Conservation (phyloP, 2,329 filamentous ascomycete species). For the Leptographium procerum region DNA sequence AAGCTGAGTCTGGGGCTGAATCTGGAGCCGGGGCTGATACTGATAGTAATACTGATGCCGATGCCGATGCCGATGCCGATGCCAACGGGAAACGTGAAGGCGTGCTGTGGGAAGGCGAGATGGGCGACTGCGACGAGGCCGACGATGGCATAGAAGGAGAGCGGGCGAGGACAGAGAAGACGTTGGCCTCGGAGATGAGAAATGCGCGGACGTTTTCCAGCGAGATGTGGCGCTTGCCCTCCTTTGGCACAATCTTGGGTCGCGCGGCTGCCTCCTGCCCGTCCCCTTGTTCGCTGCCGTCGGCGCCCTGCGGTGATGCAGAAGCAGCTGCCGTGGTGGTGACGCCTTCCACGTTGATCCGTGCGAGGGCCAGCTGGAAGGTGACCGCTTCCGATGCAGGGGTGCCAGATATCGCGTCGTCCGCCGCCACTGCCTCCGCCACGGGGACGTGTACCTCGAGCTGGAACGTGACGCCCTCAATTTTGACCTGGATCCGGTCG, state of each 20-base stretch:
- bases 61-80: background rate
- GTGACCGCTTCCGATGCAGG: conserved; percentile 41
- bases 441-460: conserved; percentile 49
- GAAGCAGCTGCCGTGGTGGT: conserved; percentile 24
- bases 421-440: no score
- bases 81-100: background rate
- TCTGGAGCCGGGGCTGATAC: no score
- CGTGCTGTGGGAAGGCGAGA: background rate
- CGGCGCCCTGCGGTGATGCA: background rate
- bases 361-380: conserved; percentile 53
- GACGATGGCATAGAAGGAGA: conserved; percentile 50
- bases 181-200: conserved; percentile 55
- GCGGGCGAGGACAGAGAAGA: conserved; percentile 48
- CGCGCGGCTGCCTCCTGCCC: background rate
- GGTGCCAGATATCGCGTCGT: background rate
- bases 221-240: conserved; percentile 54
- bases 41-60: conserved; percentile 9
- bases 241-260: conserved; percentile 34
- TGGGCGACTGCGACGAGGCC: conserved; percentile 25
- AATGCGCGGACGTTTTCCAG: conserved; percentile 53
- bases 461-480: conserved; percentile 54
- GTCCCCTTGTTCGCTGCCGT: background rate
- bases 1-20: no score
- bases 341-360: conserved; percentile 56
- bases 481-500: conserved; percentile 56